Evolutionary conservation across 2,329 filamentous ascomycete species (phyloP).

Genomic region (Paecilomyces fulvus): DNA sequence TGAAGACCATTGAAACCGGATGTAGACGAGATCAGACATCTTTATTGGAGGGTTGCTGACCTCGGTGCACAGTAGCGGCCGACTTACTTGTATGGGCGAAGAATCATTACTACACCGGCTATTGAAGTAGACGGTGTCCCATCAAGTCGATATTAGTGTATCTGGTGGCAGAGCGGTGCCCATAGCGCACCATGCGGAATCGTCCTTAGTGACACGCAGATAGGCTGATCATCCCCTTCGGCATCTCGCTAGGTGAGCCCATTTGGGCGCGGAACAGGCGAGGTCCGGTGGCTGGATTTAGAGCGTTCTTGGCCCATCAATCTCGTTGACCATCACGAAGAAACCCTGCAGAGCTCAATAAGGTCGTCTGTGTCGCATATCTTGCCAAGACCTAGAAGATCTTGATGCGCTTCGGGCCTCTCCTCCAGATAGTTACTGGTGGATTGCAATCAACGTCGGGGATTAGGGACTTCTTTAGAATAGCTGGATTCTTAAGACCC

Average conservation of each 20-base stretch:
- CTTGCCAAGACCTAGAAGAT: neutral
- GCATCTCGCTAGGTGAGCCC: neutral
- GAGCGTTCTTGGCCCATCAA: neutral
- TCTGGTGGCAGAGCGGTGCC: neutral
- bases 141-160: neutral
- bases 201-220: neutral
- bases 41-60: neutral
- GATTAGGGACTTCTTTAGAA: neutral
- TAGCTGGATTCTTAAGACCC: neutral
- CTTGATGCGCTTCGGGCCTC: neutral
- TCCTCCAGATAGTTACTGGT: neutral
- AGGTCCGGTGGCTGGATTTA: neutral
- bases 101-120: neutral
- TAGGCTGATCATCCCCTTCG: neutral
- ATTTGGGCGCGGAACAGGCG: neutral
- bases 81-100: neutral
- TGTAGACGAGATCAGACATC: neutral
- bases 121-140: neutral
- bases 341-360: neutral
- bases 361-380: neutral
- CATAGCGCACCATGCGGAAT: neutral
- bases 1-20: neutral
- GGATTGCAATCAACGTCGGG: neutral
- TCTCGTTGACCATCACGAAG: neutral
- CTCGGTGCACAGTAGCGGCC: neutral